These are phyloP conservation scores for Aspergillus leporis DNA, from an alignment of 495 filamentous ascomycete genomes.

Conservation along the genomic window DNA sequence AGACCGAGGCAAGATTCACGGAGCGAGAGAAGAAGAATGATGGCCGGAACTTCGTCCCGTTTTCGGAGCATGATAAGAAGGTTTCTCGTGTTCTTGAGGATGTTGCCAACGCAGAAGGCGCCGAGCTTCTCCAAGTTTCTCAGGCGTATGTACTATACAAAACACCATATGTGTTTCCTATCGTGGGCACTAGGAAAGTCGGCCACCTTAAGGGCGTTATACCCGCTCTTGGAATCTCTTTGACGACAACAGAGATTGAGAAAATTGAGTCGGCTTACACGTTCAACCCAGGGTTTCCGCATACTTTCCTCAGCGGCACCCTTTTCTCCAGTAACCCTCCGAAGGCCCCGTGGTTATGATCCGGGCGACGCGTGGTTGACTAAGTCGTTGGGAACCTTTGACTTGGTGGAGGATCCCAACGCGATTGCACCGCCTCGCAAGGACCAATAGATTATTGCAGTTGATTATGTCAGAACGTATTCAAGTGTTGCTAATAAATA, in stretches of 20 bases:
- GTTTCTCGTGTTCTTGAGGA: slow-evolving; percentile 58
- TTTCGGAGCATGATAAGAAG: slow-evolving; percentile 46
- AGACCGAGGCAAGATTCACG: slow-evolving; percentile 33
- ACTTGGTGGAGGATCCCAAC: slow-evolving; percentile 32
- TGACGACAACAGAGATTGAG: no score
- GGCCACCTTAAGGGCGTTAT: no score
- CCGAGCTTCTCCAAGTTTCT: slow-evolving; percentile 38
- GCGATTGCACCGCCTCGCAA: slow-evolving; percentile 23
- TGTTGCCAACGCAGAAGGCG: slow-evolving; percentile 55
- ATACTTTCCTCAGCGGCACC: slow-evolving; percentile 43
- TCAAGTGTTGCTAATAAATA: no score
- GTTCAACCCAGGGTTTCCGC: no score
- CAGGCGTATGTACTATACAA: no score
- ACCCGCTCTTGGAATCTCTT: no score
- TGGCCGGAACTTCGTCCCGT: slow-evolving; percentile 32
- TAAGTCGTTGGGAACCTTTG: slow-evolving; percentile 42
- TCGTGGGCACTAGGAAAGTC: no score
- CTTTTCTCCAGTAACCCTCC: slow-evolving; percentile 21
- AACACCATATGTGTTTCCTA: no score
- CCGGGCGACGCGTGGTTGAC: slow-evolving; percentile 47
- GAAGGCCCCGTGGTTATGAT: slow-evolving; percentile 31
- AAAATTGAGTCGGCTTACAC: no score
- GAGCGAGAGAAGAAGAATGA: slow-evolving; percentile 29
- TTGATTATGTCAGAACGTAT: no score
- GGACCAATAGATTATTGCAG: no score